phyloP scores from a whole-genome alignment of 192 early-diverging fungal species.

The Phlyctochytrium planicorne region DNA sequence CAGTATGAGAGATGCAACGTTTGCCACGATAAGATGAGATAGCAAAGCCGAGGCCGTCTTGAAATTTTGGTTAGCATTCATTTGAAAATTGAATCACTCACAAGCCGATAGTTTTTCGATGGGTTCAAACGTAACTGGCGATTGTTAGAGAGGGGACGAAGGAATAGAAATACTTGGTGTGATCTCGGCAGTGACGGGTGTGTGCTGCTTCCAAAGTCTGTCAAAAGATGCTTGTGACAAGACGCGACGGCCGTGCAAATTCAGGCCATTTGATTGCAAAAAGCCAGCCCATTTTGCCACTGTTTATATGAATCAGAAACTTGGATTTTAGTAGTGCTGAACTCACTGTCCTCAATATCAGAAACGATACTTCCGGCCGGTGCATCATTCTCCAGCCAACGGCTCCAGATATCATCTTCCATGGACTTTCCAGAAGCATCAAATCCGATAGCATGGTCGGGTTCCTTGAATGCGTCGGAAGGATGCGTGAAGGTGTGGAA shows the following conservation, averaged over 20 bases:
- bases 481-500: not conserved
- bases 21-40: constrained; percentile 19
- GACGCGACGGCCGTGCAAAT: not conserved
- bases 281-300: not conserved
- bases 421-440: too few relatives aligned
- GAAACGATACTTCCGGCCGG: not conserved
- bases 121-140: not conserved
- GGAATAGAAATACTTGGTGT: not conserved
- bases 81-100: not conserved
- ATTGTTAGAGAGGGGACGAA: not conserved
- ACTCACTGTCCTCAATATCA: not conserved
- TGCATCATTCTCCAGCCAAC: not conserved
- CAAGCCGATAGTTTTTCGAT: not conserved
- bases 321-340: too few relatives aligned
- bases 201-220: not conserved
- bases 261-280: not conserved
- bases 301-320: too few relatives aligned
- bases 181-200: not conserved
- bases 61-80: not conserved
- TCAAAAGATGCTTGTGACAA: not conserved
- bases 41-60: constrained; percentile 18
- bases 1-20: not conserved
- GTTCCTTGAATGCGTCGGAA: not conserved
- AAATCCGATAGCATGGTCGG: not conserved
- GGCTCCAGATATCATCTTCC: not conserved